Evolutionary conservation across 177 flowering plant species (phyloP), one percentile per base, ranked within the genome.

Genomic region (Vitis hybrid): DNA sequence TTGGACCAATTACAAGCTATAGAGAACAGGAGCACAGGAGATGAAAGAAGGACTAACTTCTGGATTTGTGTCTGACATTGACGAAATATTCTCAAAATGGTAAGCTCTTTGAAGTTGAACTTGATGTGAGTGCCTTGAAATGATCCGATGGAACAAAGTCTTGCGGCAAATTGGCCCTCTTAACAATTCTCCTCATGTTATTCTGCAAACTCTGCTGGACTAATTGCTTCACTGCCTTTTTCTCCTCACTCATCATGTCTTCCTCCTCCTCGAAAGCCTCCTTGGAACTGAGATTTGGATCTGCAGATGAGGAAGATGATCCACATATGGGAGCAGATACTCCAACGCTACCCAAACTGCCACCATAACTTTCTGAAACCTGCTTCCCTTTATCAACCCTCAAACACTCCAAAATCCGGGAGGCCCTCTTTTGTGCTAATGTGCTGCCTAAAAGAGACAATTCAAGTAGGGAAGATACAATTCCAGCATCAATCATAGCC

Each of bases 121-220:
- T 82, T 1, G 80, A n/a, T 7, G 89, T 85, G 74, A 92, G 92
- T 4, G 98, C 72, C 83, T 87, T 90, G 79, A 95, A 84, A 77
- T 89, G 98, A 53, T 90, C 95, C 0, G 94, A 95, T 2, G 97
- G 98, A 60, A 82, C 93, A 68, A 95, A 88, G 70, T 95, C 97
- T 64, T 88, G 97, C 0, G 98, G 94, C 83, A 95, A 77, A 83
- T 93, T 91, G 33, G 99, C 99, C 72, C 99, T 85, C 81, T 87
- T 88, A 13, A 80, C 97, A 58, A 95, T 95, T 72, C 93, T 88
- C 68, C 78, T 89, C 99, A 95, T 90, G 74, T 95, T 95, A 80
- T 73, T 90, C 76, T 95, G 95, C 86, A 95, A 81, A 74, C 99
- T 95, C 87, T 91, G 94, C 74, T 92, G 96, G 56, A 95, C 99